These are phyloP conservation scores for Trypanosoma rangeli DNA, from an alignment of 208 protist genomes.

Conservation along the genomic window DNA sequence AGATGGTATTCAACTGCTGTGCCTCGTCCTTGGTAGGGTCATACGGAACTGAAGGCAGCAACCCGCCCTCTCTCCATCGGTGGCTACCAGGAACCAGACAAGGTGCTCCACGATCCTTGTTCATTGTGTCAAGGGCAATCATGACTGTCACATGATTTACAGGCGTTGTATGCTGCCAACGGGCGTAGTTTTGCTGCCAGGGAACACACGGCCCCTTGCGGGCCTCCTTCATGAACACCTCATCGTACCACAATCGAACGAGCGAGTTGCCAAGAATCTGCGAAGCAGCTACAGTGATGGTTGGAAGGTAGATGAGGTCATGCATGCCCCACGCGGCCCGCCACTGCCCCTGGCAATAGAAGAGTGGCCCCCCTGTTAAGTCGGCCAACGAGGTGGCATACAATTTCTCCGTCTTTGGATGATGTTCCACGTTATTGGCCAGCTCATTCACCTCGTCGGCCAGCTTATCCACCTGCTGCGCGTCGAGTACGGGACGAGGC, in stretches of 20 bases:
- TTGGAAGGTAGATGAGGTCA: slow-evolving; percentile 81
- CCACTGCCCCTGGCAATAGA: slow-evolving; percentile 88
- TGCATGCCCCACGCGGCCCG: slow-evolving; percentile 82
- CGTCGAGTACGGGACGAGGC: slow-evolving; percentile 55
- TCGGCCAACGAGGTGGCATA: slow-evolving; percentile 82
- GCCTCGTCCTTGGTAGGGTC: slow-evolving; percentile 64
- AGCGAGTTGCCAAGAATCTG: slow-evolving; percentile 77
- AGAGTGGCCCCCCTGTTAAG: slow-evolving; percentile 72
- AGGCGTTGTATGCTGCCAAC: slow-evolving; percentile 76
- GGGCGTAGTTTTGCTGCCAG: slow-evolving; percentile 85
- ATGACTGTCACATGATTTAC: slow-evolving; percentile 74
- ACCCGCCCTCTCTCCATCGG: slow-evolving; percentile 70
- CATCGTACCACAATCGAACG: slow-evolving; percentile 86
- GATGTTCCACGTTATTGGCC: slow-evolving; percentile 84
- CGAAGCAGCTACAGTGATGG: slow-evolving; percentile 75
- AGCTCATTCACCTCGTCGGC: slow-evolving; percentile 80
- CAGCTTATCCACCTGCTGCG: slow-evolving; percentile 76
- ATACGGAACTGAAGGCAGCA: slow-evolving; percentile 72
- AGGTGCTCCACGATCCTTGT: slow-evolving; percentile 79
- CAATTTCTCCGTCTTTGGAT: slow-evolving; percentile 75
- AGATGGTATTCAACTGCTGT: slow-evolving; percentile 84
- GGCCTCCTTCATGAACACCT: slow-evolving; percentile 80
- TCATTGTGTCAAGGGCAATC: slow-evolving; percentile 79
- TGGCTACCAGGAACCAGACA: slow-evolving; percentile 84
- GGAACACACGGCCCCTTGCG: slow-evolving; percentile 69